Conservation (phyloP, 2,329 filamentous ascomycete species). For the Alternaria rosae region DNA sequence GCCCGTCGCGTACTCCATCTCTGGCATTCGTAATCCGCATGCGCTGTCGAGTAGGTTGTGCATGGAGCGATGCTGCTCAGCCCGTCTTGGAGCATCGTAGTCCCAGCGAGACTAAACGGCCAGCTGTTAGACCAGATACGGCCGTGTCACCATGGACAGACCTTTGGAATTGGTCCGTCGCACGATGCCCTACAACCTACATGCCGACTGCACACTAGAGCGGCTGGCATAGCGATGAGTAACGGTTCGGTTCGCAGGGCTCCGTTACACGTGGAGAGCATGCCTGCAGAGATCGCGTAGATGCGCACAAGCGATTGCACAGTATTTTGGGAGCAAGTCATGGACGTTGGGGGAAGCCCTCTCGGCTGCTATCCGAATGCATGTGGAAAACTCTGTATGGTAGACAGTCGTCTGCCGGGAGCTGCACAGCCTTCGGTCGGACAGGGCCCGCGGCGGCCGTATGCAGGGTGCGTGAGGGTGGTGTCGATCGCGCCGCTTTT, state of each 20-base stretch:
- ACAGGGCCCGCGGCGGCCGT: slow-evolving; percentile 21
- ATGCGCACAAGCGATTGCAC: slow-evolving; percentile 21
- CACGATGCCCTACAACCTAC: slow-evolving; percentile 2
- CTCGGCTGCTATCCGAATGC: slow-evolving; percentile 36
- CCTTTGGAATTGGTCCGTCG: slow-evolving; percentile 4
- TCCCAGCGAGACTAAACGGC: slow-evolving; percentile 2
- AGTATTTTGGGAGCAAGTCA: slow-evolving; percentile 27
- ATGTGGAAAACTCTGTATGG: slow-evolving; percentile 29
- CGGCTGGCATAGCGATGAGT: slow-evolving; percentile 3
- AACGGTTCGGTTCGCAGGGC: slow-evolving; percentile 8
- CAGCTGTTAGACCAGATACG: slow-evolving; percentile 5
- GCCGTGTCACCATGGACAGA: slow-evolving; percentile 5
- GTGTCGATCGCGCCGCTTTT: slow-evolving; percentile 24
- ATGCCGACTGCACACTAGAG: slow-evolving; percentile 6
- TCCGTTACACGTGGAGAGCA: slow-evolving; percentile 10
- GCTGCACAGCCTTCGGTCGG: slow-evolving; percentile 29
- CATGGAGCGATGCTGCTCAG: slow-evolving; percentile 11
- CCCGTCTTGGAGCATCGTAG: slow-evolving; percentile 1
- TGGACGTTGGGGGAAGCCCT: slow-evolving; percentile 14
- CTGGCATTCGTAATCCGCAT: neutral
- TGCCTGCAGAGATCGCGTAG: slow-evolving; percentile 19
- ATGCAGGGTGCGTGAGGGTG: slow-evolving; percentile 24
- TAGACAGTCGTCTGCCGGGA: slow-evolving; percentile 10
- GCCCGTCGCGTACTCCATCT: slow-evolving; percentile 5
- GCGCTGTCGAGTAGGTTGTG: slow-evolving; percentile 10